Evolutionary conservation across 345 rosid species (phyloP).

Genomic region (Lumnitzera racemosa): DNA sequence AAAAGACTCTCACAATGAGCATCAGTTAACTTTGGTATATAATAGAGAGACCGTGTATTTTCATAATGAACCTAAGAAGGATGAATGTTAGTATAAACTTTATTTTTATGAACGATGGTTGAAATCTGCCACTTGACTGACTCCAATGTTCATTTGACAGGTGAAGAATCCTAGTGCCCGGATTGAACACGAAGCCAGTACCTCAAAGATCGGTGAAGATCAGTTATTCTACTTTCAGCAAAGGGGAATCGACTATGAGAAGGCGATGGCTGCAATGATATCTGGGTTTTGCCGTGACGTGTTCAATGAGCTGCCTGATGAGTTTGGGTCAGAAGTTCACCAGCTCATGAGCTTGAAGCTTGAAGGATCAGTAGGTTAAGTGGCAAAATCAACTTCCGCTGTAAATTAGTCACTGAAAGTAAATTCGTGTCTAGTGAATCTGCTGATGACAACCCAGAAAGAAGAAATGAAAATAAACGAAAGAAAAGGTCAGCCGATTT

Average conservation of each 20-base stretch:
- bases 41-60: no score
- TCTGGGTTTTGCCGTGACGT: conserved; percentile 88
- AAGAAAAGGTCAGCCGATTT: no score
- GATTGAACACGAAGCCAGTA: conserved; percentile 97
- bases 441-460: no score
- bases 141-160: conserved; percentile 16
- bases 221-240: conserved; percentile 98
- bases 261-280: conserved; percentile 94
- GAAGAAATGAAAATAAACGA: no score
- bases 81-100: no score
- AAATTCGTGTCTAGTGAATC: no score
- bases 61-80: no score
- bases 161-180: conserved; percentile 83
- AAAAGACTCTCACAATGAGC: no score
- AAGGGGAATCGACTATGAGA: conserved; percentile 89
- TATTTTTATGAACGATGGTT: no score
- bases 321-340: conserved; percentile 87
- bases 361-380: conserved; percentile 88
- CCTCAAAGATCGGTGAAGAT: conserved; percentile 88
- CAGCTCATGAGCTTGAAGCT: conserved; percentile 93
- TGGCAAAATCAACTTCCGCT: neutral
- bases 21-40: no score
- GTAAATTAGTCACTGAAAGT: no score
- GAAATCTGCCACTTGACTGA: no score
- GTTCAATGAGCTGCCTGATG: conserved; percentile 88